These are phyloP conservation scores for Trametes cingulata DNA, from an alignment of 768 basidiomycete genomes.

Conservation along the genomic window DNA sequence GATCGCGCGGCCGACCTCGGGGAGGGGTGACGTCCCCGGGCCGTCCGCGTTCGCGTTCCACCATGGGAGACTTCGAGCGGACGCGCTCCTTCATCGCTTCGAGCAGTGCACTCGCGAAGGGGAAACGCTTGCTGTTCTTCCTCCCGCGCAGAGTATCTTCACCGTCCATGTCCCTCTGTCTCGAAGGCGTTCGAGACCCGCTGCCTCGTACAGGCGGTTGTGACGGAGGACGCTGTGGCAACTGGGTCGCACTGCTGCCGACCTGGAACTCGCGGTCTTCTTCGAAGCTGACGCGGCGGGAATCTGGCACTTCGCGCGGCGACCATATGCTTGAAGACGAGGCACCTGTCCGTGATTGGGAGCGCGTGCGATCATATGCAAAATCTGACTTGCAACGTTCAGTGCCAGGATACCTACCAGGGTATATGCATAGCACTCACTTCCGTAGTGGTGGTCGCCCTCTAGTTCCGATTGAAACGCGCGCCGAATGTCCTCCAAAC, in stretches of 20 bases:
- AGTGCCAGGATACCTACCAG: neutral
- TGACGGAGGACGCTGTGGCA: constrained; percentile 10
- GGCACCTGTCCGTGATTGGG: constrained; percentile 2
- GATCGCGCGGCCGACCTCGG: constrained; percentile 18
- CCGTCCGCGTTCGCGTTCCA: constrained; percentile 13
- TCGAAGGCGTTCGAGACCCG: constrained; percentile 14
- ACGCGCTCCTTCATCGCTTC: constrained; percentile 46
- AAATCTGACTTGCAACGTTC: constrained; percentile 4
- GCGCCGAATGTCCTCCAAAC: constrained; percentile 24
- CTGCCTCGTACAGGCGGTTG: neutral
- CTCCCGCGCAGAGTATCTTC: constrained; percentile 35
- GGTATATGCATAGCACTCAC: neutral
- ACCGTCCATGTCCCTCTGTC: constrained; percentile 11
- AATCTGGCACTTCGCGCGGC: constrained; percentile 21
- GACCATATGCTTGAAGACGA: constrained; percentile 18
- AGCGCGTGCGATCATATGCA: constrained; percentile 7
- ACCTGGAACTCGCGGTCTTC: constrained; percentile 28
- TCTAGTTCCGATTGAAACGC: constrained; percentile 14
- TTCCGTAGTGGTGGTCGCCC: constrained; percentile 4
- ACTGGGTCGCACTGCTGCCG: constrained; percentile 23
- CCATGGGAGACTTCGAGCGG: constrained; percentile 44
- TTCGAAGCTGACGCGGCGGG: constrained; percentile 27
- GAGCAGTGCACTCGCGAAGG: constrained; percentile 49
- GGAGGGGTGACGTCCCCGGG: constrained; percentile 23
- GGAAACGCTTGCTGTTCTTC: constrained; percentile 51